Evolutionary conservation across 495 filamentous ascomycete species (phyloP), one percentile per base, ranked within the genome.

Genomic region (Rhizodiscina lignyota): DNA sequence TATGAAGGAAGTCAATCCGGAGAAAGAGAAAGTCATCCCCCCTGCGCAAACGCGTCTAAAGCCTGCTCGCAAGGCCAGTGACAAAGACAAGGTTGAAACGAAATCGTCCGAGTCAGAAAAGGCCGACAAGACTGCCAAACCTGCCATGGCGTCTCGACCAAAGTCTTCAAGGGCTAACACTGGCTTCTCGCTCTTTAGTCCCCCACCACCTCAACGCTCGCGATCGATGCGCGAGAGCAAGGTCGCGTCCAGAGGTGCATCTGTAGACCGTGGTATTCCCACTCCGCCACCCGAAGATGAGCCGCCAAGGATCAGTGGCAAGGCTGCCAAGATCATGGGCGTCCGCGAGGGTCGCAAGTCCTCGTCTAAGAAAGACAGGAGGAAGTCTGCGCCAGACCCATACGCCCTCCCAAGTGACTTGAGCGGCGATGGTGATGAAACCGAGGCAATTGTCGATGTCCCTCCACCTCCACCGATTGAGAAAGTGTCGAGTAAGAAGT

Each of bases 281-380:
- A 41, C 49, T 12, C 67, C 66, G 12, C 68, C 66, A 37, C 59
- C 63, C 8, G 70, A 73, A 18, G 66, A 49, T 1, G 40, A 52
- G 28, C 48, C 54, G 30, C 51, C 47, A 6, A 62, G 62, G 21
- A 49, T 68, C 26, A 47, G 60, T 20, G 59, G 60, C 22, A 78
- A 77, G 51, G 71, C 68, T 30, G 69, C 71, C 8, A 68, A 67
- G 50, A 38, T 75, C 32, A 72, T 76, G 67, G 72, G 70, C 21
- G 55, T 65, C 15, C 50, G 51, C 22, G 41, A 40, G 5, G 39
- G 43, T 17, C 38, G 40, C 26, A 49, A 45, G 36, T 13, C 8
- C 8, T 13, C 8, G 24, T 49, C 48, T 15, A 53, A 50, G 6
- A 52, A 45, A 30, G 51, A 56, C 17, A 54, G 51, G 43, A 35